Base-by-base conservation (phyloP, 2,329 filamentous ascomycete species). In the Talaromyces sp. region DNA sequence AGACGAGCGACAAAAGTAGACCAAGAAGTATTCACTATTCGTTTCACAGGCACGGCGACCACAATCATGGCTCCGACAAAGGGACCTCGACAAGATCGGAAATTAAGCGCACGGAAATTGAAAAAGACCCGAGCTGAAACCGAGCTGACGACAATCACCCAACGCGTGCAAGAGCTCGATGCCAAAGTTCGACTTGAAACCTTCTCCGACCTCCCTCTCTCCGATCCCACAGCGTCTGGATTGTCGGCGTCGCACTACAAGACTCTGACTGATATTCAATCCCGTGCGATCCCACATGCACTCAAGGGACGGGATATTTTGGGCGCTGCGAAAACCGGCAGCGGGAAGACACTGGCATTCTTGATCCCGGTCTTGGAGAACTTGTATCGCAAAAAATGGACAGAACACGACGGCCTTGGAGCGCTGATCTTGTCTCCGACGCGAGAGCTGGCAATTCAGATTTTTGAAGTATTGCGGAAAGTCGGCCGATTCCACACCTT, bases 361-460 rank as follows among this genome's bases (percentile, higher is more conserved):
- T 78, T 99, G 8, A 80, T 98, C 2, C 95, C 95, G 1, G 88
- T 98, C 0, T 84, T 99, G 55, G 95, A 99, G 76, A 96, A 93
- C 69, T 83, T 99, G 2, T 95, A 96, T 75, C 87, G 92, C 56
- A 86, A 87, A 59, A 90, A 88, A 82, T 97, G 93, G 88, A 90
- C 95, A 17, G 90, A 96, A 68, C 84, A 87, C 67, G 95, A 99
- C 77, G 95, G 95, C 0, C 81, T 99, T 31, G 93, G 93, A 9
- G 95, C 95, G 4, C 83, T 99, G 64, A 91, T 99, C 65, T 88
- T 99, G 58, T 93, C 93, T 0, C 95, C 95, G 0, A 99, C 95
- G 8, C 88, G 95, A 70, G 95, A 99, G 78, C 82, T 99, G 59
- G 93, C 95, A 0, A 95, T 96, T 43, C 95, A 99, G 75, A 99